Conservation (phyloP, 2,329 filamentous ascomycete genomes). For the Xylaria sp. region DNA sequence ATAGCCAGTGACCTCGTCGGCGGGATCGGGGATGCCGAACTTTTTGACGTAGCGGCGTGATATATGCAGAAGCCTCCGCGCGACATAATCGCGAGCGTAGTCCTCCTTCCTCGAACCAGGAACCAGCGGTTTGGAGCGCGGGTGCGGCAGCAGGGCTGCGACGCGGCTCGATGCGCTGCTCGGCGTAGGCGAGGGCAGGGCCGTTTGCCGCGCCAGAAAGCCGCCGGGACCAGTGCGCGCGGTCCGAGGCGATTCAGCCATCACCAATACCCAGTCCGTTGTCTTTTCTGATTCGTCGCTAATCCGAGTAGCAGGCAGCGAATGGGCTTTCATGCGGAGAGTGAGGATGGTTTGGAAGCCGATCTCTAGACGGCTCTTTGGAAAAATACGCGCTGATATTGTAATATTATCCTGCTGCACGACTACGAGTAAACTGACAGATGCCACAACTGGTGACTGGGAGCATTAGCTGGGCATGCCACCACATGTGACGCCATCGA, state of each 20-base stretch:
- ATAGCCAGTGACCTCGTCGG: constrained; percentile 64
- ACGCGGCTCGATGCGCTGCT: constrained; percentile 58
- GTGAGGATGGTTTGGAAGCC: no score
- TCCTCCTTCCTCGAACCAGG: constrained; percentile 71
- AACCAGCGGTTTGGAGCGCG: constrained; percentile 62
- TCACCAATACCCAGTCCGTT: constrained; percentile 22
- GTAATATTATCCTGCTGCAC: no score
- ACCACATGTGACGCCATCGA: constrained; percentile 1
- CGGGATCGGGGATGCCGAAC: constrained; percentile 58
- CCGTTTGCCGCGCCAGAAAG: constrained; percentile 57
- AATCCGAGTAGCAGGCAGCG: background rate
- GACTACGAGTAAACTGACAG: no score
- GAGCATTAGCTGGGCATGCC: background rate
- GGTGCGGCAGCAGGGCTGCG: constrained; percentile 62
- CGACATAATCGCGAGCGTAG: constrained; percentile 67
- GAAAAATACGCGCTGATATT: no score
- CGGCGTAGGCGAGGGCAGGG: constrained; percentile 66
- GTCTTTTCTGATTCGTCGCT: no score
- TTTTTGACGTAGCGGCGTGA: constrained; percentile 72
- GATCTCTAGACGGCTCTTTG: no score
- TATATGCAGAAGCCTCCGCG: constrained; percentile 63
- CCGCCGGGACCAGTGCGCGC: constrained; percentile 54
- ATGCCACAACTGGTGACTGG: background rate
- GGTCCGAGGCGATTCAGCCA: constrained; percentile 41
- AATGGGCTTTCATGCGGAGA: background rate